Evolutionary conservation across 2,329 filamentous ascomycete genomes (phyloP), one percentile per base, ranked within the genome.

Genomic region (Alternaria alternata): DNA sequence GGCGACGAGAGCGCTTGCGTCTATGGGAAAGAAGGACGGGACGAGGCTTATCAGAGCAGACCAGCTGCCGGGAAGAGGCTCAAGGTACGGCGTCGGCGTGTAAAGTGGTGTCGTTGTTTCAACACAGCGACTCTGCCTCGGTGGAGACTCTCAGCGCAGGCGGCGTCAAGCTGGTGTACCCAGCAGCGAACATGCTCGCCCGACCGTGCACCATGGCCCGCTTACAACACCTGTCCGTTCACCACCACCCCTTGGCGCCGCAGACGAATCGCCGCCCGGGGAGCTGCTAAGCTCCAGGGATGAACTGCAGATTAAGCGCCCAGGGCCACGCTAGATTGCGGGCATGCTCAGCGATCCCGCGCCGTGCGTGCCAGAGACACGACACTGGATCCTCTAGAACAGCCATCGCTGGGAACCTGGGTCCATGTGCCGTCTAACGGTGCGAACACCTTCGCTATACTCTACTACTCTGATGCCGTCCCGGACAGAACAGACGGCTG

Each of bases 11-110:
- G 67, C 62, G 65, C 65, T 54, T 61, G 59, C 61, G 51, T 51
- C 42, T 30, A 48, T 12, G 54, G 57, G 53, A 61, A 54, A 58
- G 51, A 55, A 57, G 63, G 59, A 42, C 51, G 54, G 57, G 44
- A 53, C 53, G 55, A 65, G 63, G 55, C 61, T 63, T 63, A 54
- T 65, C 61, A 57, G 59, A 52, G 62, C 67, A 70, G 67, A 61
- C 69, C 62, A 69, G 71, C 66, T 70, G 69, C 68, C 42, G 18
- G 48, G 57, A 51, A 58, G 56, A 63, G 48, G 60, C 57, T 61
- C 59, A 59, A 57, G 59, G 54, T 47, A 48, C 34, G 32, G 32
- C 32, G 57, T 48, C 34, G 46, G 39, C 32, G 57, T 48, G 47
- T 46, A 42, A 34, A 43, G 56, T 36, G 47, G 41, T 22, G 53